Percentiles rank a stretch among this genome's conserved stretches.
These are phyloP conservation scores for Aleurites moluccanus DNA, from an alignment of 441 rosid genomes.

Conservation along the genomic window DNA sequence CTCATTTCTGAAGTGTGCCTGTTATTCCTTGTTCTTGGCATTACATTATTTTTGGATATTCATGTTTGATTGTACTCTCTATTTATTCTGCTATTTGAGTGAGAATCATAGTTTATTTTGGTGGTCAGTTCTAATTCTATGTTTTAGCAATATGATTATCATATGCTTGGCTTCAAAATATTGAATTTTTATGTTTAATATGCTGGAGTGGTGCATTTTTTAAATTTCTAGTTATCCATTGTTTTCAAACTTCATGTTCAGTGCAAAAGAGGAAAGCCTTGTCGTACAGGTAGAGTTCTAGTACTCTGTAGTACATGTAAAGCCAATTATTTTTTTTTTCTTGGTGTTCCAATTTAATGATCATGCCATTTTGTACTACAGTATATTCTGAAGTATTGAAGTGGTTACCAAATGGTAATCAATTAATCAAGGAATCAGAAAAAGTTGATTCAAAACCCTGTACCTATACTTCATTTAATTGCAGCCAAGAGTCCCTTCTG, in stretches of 20 bases:
- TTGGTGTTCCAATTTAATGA: slow-evolving; percentile 14
- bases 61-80: slow-evolving; percentile 2
- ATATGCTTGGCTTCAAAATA: background rate
- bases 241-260: slow-evolving; percentile 85
- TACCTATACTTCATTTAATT: slow-evolving; percentile 76
- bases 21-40: background rate
- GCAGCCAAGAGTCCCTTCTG: slow-evolving; percentile 63
- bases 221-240: slow-evolving; percentile 26
- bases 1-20: slow-evolving; percentile 79
- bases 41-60: background rate
- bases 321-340: slow-evolving; percentile 1
- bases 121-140: background rate
- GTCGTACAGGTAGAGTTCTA: slow-evolving; percentile 54
- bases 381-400: slow-evolving; percentile 66
- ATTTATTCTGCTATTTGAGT: background rate
- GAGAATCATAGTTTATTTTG: background rate
- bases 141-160: background rate
- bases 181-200: background rate
- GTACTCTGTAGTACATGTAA: background rate
- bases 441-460: slow-evolving; percentile 46
- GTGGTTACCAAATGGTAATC: slow-evolving; percentile 92
- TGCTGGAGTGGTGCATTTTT: background rate
- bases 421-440: slow-evolving; percentile 60
- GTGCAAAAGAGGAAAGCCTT: slow-evolving; percentile 50
- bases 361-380: slow-evolving; percentile 32